Evolutionary conservation across 257 asterid species (phyloP), one percentile per base, ranked within the genome.

Genomic region (Ehretia macrophylla): DNA sequence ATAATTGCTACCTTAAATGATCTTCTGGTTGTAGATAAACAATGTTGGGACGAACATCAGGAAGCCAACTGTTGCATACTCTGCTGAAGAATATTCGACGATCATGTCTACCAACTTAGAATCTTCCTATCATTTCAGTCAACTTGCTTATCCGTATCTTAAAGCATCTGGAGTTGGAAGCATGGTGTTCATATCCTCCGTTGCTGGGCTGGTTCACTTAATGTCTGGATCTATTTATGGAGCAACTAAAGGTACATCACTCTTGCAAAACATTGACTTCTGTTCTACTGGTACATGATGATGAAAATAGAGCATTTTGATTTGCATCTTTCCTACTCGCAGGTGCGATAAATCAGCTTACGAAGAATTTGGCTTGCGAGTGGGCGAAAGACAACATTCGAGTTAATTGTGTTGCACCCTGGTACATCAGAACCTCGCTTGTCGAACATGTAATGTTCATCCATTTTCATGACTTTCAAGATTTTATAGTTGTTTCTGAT

Each of bases 261-360:
- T 54, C 51, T 62, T 40, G 19, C 27, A 48, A 17, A 51, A 55
- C 32, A 19, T 8, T 32, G 18, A 9, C 12, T 6, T 13, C 23
- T 32, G 45, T 40, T 65, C 32, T 35, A 64, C 19, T 63, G 4
- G 48, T 62, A 17, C 67, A 21, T 35, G 21, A 55, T 27, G 55
- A 32, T 32, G 14, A 54, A 68, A 44, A 65, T 51, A 10, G 32
- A 20, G 50, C 11, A 22, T 12, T 62, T 62, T 46, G 39, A 10
- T 49, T 56, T 37, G 4, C 14, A 57, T 39, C 16, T 9, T 68
- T 59, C 58, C 65, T 56, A 20, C 17, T 64, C 35, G 14, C 82
- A 93, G 99, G 96, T 70, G 99, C 97, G 64, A 81, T 89, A 53
- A 89, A 93, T 77, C 99, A 93, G 64, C 97, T 93, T 40, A 81